Conservation (phyloP, 2,329 filamentous ascomycete species). For the Scytalidium sp. region DNA sequence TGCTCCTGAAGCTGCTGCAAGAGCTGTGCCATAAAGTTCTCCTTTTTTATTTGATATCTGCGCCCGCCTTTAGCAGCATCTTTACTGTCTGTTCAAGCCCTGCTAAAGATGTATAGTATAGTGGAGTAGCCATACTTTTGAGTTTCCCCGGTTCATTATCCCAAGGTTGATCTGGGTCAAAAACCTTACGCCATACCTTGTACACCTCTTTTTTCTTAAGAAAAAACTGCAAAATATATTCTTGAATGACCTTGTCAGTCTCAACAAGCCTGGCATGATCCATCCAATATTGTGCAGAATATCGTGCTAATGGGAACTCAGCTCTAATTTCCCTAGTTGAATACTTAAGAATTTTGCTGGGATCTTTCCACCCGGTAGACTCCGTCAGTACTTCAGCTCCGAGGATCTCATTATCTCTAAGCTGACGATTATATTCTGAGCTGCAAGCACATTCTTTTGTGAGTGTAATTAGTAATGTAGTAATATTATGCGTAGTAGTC, state of each 20-base stretch:
- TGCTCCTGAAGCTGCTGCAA: constrained; percentile 11
- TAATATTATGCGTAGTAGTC: too few species aligned
- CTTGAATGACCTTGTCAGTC: constrained; percentile 5
- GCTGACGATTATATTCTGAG: too few species aligned
- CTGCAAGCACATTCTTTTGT: too few species aligned
- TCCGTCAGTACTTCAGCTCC: too few species aligned
- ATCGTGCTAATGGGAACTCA: constrained; percentile 16
- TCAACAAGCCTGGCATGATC: constrained; percentile 10
- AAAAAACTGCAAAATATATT: constrained; percentile 6
- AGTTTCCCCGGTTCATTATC: background rate
- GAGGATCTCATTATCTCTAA: too few species aligned
- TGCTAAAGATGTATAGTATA: constrained; percentile 15
- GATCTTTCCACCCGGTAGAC: too few species aligned
- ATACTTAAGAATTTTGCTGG: too few species aligned
- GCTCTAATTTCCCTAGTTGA: constrained; percentile 3
- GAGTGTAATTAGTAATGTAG: too few species aligned
- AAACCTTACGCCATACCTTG: constrained; percentile 7
- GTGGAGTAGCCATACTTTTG: constrained; percentile 2
- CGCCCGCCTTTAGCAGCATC: constrained; percentile 19
- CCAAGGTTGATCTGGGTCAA: constrained; percentile 7
- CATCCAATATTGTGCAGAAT: constrained; percentile 20
- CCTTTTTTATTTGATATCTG: constrained; percentile 17
- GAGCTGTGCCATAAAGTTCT: constrained; percentile 9
- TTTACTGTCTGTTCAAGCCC: constrained; percentile 13
- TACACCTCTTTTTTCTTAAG: constrained; percentile 1